Base-by-base conservation (phyloP, 139 green algal genomes). In the Tetraselmis striata region DNA sequence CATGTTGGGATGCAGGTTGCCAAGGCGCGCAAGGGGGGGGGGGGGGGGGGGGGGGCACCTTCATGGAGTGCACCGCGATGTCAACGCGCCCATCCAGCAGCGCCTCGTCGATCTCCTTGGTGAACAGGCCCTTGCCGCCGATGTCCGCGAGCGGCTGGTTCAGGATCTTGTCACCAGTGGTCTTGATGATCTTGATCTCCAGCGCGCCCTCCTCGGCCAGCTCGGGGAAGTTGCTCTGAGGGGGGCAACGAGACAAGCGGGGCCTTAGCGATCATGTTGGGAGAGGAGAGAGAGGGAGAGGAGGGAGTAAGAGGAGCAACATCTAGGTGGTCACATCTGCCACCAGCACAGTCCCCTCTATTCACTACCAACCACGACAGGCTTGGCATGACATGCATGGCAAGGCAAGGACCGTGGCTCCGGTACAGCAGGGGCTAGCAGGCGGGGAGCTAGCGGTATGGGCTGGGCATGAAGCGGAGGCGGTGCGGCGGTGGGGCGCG, bases 61-160 rank as follows among this genome's bases (percentile, higher is more conserved):
- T 99, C 97, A 99, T 99, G 67, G 96, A 99, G 90, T 99, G 97
- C 74, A 99, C 97, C 1, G 95, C 96, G 78, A 99, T 99, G 90
- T 99, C 97, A 28, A 99, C 94, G 79, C 92, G 90, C 28, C 93
- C 93, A 67, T 94, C 91, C 25, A 99, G 89, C 77, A 99, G 92
- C 1, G 97, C 97, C 30, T 99, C 97, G 78, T 99, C 97, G 83
- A 99, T 97, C 89, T 99, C 97, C 87, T 98, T 98, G 27, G 97
- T 99, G 92, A 99, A 99, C 27, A 99, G 94, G 18, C 97, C 97
- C 92, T 99, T 99, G 81, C 97, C 97, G 75, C 97, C 97, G 75
- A 99, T 99, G 87, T 99, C 97, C 1, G 97, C 94, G 29, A 99
- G 93, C 1, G 97, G 97, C 91, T 98, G 93, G 84, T 94, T 94